A percentile compares a stretch with the other conserved stretches of the same genome.
Evolutionary conservation across 2,329 filamentous ascomycete species (phyloP).

Genomic region (Diaporthe citri): DNA sequence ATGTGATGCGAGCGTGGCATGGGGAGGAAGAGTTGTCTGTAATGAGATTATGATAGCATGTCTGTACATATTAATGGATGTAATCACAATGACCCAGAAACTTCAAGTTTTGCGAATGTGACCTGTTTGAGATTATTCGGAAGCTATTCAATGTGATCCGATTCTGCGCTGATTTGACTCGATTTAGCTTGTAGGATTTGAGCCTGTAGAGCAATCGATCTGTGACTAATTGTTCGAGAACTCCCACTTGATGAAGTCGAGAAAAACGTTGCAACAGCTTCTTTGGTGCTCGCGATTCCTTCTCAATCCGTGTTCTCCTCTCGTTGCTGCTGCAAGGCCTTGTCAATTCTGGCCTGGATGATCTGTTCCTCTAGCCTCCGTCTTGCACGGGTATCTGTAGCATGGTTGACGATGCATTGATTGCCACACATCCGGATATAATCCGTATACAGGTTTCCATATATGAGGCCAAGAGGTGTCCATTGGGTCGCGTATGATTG

Average conservation of each 20-base stretch:
- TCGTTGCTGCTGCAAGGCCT: neutral
- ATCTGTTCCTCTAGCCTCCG: neutral
- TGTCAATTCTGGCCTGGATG: neutral
- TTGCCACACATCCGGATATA: too few species aligned
- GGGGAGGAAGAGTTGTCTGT: neutral
- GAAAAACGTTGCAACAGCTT: neutral
- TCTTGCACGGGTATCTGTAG: neutral
- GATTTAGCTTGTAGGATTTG: neutral
- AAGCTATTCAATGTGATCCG: neutral
- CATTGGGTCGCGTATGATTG: too few species aligned
- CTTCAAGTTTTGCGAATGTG: neutral
- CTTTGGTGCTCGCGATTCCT: neutral
- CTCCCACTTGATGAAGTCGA: neutral
- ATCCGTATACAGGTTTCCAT: neutral
- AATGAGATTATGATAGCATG: conserved; percentile 29
- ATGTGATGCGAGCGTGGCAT: neutral
- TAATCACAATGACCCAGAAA: neutral
- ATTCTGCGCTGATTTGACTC: neutral
- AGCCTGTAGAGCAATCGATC: neutral
- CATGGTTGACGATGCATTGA: neutral
- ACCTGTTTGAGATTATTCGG: neutral
- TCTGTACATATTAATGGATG: conserved; percentile 16
- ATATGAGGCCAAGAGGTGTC: neutral
- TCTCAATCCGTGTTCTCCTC: neutral
- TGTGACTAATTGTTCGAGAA: neutral